Conservation (phyloP, 805 yeast species). For the Candida arabinofermentans region DNA sequence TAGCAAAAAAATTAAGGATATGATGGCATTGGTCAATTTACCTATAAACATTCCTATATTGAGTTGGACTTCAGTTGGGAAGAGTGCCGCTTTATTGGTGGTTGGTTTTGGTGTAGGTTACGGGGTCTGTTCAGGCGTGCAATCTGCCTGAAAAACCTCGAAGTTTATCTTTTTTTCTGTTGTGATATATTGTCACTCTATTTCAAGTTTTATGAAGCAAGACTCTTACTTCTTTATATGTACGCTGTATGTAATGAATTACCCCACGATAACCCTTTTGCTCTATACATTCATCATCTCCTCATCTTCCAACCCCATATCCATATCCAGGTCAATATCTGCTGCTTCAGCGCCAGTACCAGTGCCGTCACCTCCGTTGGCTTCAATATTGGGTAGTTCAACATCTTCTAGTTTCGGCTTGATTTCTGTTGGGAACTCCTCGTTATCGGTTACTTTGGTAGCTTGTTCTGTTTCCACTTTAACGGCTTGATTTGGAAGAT, state of each 20-base stretch:
- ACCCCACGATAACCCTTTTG: constrained; percentile 2
- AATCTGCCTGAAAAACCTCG: neutral
- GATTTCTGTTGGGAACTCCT: neutral
- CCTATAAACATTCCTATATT: neutral
- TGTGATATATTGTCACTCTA: no score
- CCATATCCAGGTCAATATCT: neutral
- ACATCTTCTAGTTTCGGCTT: neutral
- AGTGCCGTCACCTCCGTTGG: no score
- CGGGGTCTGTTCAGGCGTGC: neutral
- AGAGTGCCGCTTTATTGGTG: neutral
- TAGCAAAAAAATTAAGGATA: constrained; percentile 21
- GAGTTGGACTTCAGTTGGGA: neutral
- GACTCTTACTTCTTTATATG: neutral
- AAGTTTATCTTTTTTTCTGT: no score
- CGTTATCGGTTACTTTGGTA: neutral
- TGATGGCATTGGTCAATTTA: neutral
- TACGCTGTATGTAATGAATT: neutral
- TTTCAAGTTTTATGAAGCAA: no score
- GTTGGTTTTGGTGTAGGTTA: neutral
- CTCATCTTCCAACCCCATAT: constrained; percentile 1
- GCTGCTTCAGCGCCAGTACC: neutral
- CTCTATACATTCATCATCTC: constrained; percentile 6
- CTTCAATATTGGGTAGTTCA: neutral
- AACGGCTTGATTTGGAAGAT: no score
- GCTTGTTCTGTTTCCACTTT: no score